Base-by-base conservation (phyloP, 139 green algal genomes). In the Microglena sp. region DNA sequence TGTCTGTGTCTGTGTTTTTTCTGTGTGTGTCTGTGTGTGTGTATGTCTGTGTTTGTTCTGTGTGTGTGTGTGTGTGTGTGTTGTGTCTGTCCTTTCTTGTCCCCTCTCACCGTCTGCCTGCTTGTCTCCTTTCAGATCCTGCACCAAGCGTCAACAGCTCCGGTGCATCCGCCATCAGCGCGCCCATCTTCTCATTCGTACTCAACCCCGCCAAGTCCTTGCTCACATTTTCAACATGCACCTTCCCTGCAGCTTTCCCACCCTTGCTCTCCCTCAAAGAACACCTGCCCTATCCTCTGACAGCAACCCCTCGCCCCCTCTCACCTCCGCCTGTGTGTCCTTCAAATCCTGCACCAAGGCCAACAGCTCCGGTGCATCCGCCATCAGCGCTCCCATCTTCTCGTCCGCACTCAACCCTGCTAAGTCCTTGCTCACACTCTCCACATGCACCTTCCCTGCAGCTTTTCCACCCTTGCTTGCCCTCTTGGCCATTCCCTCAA, bases 131-230 rank as follows among this genome's bases (percentile, higher is more conserved):
- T n/a, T n/a, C n/a, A n/a, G n/a, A n/a, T n/a, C n/a, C n/a, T n/a
- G n/a, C n/a, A n/a, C n/a, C n/a, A n/a, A 97, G 78, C 1, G 75
- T 75, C 35, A 86, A 50, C 76, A 97, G 77, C 82, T 96, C 90
- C 1, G 87, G 89, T 1, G 89, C 86, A 58, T 94, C 87, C 29
- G 78, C 72, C 66, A 84, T 40, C 28, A 86, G 77, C 24, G 79
- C 83, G 5, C 40, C 60, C 11, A 28, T 4, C 56, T 22, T 3
- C 22, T 75, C 66, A 64, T 87, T 78, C n/a, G 67, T 64, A 15
- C 46, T 67, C 22, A 82, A 30, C 1, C 43, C 66, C 5, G 32
- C 62, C 50, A 84, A 27, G 54, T 87, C 76, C 24, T 65, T 67
- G 3, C 54, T 30, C 30, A 92, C 65, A 1, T 24, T 53, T 69